Conservation (phyloP, 257 asterid genomes). For the Salvia splendens region DNA sequence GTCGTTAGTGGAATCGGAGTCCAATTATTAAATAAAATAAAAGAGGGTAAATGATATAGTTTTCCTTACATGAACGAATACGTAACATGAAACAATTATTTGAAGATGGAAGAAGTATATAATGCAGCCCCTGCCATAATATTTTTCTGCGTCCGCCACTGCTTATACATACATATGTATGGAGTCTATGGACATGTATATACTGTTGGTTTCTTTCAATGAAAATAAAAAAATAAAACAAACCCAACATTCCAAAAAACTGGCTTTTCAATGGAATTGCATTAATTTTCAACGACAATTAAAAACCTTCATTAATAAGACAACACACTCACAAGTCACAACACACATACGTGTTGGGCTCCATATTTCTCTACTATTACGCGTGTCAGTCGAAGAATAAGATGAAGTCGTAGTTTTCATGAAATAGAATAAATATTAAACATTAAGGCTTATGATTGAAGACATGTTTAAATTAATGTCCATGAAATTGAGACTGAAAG, state of each 20-base stretch:
- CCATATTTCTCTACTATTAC: slow-evolving; percentile 1
- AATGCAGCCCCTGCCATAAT: too few relatives aligned
- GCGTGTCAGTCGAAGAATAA: slow-evolving; percentile 8
- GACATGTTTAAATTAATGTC: background rate
- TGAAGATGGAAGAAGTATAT: too few relatives aligned
- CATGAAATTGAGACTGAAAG: slow-evolving; percentile 26
- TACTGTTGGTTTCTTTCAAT: background rate
- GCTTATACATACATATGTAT: too few relatives aligned
- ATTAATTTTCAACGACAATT: slow-evolving; percentile 13
- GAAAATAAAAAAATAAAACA: slow-evolving; percentile 18
- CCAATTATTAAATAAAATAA: too few relatives aligned
- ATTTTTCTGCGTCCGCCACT: too few relatives aligned
- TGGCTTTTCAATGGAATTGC: slow-evolving; percentile 37
- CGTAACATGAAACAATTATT: too few relatives aligned
- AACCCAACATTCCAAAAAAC: slow-evolving; percentile 43
- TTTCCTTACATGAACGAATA: too few relatives aligned
- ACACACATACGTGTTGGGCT: slow-evolving; percentile 2
- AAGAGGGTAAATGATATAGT: too few relatives aligned
- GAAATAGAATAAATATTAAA: background rate
- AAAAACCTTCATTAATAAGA: slow-evolving; percentile 18
- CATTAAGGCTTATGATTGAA: background rate
- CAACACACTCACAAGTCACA: slow-evolving; percentile 22
- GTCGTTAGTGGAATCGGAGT: too few relatives aligned
- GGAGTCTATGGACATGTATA: too few relatives aligned
- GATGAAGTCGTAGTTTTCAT: background rate